Conservation (phyloP, 768 basidiomycete species). For the Russula foetens region DNA sequence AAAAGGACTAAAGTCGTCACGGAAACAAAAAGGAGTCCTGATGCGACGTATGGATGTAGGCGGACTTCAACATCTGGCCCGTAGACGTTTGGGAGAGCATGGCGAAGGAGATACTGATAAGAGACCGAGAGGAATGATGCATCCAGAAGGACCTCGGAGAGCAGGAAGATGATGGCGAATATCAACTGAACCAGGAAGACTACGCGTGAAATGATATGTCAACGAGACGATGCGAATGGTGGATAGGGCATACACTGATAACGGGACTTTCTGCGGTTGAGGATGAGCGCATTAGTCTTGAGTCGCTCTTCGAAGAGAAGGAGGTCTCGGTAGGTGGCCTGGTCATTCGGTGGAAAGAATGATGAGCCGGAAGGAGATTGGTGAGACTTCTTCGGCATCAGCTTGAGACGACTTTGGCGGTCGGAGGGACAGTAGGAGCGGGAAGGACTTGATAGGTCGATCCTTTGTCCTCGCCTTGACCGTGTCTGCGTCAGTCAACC, state of each 20-base stretch:
- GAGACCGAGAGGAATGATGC: slow-evolving; percentile 60
- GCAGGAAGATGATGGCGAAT: slow-evolving; percentile 58
- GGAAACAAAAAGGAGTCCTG: slow-evolving; percentile 76
- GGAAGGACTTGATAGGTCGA: background rate
- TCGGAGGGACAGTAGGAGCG: background rate
- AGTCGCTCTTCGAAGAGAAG: slow-evolving; percentile 94
- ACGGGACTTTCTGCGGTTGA: slow-evolving; percentile 70
- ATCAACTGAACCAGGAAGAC: slow-evolving; percentile 72
- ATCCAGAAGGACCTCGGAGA: slow-evolving; percentile 67
- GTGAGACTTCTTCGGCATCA: slow-evolving; percentile 27
- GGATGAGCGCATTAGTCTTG: slow-evolving; percentile 80
- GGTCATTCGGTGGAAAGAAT: slow-evolving; percentile 62
- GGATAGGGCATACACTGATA: slow-evolving; percentile 59
- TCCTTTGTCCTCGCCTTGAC: background rate
- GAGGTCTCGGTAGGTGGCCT: slow-evolving; percentile 77
- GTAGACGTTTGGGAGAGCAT: slow-evolving; percentile 45
- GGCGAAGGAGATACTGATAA: slow-evolving; percentile 44
- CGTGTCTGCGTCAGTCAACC: background rate
- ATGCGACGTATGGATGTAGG: slow-evolving; percentile 67
- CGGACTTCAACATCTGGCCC: slow-evolving; percentile 33
- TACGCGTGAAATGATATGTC: slow-evolving; percentile 25
- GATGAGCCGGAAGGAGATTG: slow-evolving; percentile 28
- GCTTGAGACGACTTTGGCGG: slow-evolving; percentile 19
- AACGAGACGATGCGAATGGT: background rate
- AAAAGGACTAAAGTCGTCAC: slow-evolving; percentile 89